Conservation (phyloP, 2,329 filamentous ascomycete species). For the Calonectria honghensis region DNA sequence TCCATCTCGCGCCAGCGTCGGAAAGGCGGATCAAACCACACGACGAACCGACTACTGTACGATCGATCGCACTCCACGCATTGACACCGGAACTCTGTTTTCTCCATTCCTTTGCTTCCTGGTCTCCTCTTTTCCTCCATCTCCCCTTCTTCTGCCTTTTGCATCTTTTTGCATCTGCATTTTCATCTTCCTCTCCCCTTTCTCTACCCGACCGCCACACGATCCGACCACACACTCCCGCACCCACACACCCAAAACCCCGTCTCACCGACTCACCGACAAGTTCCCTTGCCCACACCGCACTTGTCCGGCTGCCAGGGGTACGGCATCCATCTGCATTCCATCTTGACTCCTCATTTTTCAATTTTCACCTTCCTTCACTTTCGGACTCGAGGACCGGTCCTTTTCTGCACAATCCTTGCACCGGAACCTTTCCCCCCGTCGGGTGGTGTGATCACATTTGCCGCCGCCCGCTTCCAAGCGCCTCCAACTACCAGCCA, state of each 20-base stretch:
- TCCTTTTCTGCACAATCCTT: conserved; percentile 18
- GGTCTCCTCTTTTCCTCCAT: conserved; percentile 10
- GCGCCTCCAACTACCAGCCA: conserved; percentile 21
- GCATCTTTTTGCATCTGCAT: not conserved
- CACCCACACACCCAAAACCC: conserved; percentile 21
- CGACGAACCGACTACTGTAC: conserved; percentile 27
- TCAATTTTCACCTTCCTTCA: not conserved
- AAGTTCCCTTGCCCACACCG: conserved; percentile 37
- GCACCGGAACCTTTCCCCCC: not conserved
- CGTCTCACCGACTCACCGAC: conserved; percentile 38
- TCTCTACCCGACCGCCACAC: conserved; percentile 25
- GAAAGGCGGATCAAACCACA: conserved; percentile 31
- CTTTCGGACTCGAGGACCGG: conserved; percentile 21
- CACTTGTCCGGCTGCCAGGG: conserved; percentile 34
- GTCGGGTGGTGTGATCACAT: conserved; percentile 38
- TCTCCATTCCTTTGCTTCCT: conserved; percentile 18
- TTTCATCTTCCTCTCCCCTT: not conserved
- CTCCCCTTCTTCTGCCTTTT: not conserved
- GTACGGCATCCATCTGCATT: conserved; percentile 15
- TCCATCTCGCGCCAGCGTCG: conserved; percentile 21
- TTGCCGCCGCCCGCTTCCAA: conserved; percentile 24
- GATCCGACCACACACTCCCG: conserved; percentile 23
- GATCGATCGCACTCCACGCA: conserved; percentile 28
- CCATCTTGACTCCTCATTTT: conserved; percentile 13
- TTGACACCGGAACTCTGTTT: conserved; percentile 34